Evolutionary conservation across 2,329 filamentous ascomycete genomes (phyloP).

Genomic region (Elsinoe ampelina): DNA sequence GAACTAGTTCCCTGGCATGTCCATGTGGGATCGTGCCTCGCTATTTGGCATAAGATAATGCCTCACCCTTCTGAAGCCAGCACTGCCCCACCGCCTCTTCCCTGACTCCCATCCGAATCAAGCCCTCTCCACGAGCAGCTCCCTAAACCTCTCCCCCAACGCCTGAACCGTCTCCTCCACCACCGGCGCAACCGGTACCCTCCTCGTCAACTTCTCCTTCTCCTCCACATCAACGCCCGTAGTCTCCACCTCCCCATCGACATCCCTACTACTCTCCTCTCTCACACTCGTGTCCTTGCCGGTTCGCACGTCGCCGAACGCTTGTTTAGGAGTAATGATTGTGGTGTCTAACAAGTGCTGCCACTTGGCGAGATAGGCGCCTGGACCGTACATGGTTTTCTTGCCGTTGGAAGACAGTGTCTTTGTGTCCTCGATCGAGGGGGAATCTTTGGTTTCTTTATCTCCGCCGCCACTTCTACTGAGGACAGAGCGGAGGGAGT

Average conservation of each 20-base stretch:
- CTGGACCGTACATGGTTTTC: conserved; percentile 50
- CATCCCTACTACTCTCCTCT: conserved; percentile 28
- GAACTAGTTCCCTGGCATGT: too few relatives aligned
- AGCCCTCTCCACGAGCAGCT: conserved; percentile 20
- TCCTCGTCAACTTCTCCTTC: conserved; percentile 24
- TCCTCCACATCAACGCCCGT: conserved; percentile 22
- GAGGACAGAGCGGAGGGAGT: background rate
- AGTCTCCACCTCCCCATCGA: conserved; percentile 25
- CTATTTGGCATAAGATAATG: too few relatives aligned
- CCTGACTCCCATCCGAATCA: background rate
- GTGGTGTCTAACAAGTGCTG: conserved; percentile 62
- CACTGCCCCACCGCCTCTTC: too few relatives aligned
- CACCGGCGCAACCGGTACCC: conserved; percentile 25
- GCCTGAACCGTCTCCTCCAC: conserved; percentile 25
- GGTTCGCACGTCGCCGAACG: conserved; percentile 43
- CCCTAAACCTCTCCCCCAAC: conserved; percentile 26
- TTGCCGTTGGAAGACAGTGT: conserved; percentile 11
- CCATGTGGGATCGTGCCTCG: too few relatives aligned
- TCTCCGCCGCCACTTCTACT: background rate
- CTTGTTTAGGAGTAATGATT: conserved; percentile 52
- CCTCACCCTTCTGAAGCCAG: too few relatives aligned
- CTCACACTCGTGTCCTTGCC: conserved; percentile 28
- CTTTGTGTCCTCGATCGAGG: background rate
- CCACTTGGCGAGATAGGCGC: conserved; percentile 64
- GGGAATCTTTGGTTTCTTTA: background rate